Conservation (phyloP, 2,329 filamentous ascomycete species). For the Coniochaeta prunicola region DNA sequence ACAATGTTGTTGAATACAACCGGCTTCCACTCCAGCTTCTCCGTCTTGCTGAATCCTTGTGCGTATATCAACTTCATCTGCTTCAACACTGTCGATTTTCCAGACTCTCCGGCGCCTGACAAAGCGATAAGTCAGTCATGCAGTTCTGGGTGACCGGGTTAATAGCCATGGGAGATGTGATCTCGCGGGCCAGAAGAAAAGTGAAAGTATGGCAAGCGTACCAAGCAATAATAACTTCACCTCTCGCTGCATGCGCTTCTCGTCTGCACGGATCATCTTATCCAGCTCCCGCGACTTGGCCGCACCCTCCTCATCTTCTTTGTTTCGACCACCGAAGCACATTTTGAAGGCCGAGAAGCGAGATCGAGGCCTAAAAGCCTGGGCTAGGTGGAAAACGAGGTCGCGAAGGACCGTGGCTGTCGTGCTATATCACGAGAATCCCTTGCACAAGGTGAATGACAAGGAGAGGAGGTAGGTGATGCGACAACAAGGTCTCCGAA, state of each 20-base stretch:
- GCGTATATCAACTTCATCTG: conserved; percentile 99
- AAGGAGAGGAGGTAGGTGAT: neutral
- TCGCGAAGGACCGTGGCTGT: neutral
- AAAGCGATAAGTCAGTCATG: conserved; percentile 16
- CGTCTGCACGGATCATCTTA: conserved; percentile 75
- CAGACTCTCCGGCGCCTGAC: conserved; percentile 84
- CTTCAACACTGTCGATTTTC: conserved; percentile 95
- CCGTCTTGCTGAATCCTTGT: conserved; percentile 80
- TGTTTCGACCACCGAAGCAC: conserved; percentile 57
- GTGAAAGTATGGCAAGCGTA: conserved; percentile 33
- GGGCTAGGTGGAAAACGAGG: neutral
- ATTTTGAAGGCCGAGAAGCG: conserved; percentile 29
- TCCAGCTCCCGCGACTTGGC: conserved; percentile 73
- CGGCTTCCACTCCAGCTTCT: conserved; percentile 88
- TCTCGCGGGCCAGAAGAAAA: neutral
- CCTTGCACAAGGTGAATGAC: neutral
- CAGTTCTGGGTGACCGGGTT: neutral
- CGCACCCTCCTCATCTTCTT: conserved; percentile 38
- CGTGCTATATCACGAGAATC: neutral
- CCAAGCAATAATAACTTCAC: conserved; percentile 92
- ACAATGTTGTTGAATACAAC: conserved; percentile 95
- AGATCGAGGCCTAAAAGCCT: neutral
- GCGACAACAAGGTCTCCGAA: neutral
- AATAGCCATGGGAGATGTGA: neutral
- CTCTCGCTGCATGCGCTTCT: conserved; percentile 77